Base-by-base conservation (phyloP, 345 rosid species). In the Raphanus sativus region DNA sequence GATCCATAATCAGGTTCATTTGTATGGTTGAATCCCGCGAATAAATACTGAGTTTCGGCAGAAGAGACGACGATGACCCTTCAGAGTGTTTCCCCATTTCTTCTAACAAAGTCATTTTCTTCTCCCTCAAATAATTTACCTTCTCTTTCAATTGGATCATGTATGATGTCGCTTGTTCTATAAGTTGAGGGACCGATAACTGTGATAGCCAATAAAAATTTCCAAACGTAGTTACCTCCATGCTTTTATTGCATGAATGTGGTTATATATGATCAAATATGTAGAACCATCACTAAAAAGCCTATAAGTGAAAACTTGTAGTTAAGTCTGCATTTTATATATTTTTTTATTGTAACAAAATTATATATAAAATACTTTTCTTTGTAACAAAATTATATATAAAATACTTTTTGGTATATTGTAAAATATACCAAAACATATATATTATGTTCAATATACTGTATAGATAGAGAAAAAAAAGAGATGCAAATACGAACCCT, bases 121-220 rank as follows among this genome's bases (percentile, higher is more conserved):
- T 71, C 76, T 71, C 71, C 71, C 58, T 48, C 13, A 77, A 30
- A 64, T 42, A 10, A 5, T 30, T 32, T 15, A 77, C 28, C 28
- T 65, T 77, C 36, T 65, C 67, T 64, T 65, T 77, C 50, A 77
- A 9, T 17, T 77, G 61, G 50, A 55, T 56, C 71, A 56, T n/a
- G 71, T 58, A 42, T 54, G 75, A 17, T 55, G 67, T 64, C 10
- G 81, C 67, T 77, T 71, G 21, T 30, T 71, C 76, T 38, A 77
- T 13, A 26, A 77, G 81, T 10, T 77, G 71, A 54, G 76, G 72
- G 52, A 65, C 71, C 17, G 16, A 17, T 48, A 48, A 48, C 54
- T 48, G 54, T 42, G 11, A 11, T 13, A 42, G 45, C 50, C 50
- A 42, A 12, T 42, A 42, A 42, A 38, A 42, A 42, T 42, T 38